phyloP scores from a whole-genome alignment of 1,284 basidiomycete genomes.

The Marasmius fiardii region DNA sequence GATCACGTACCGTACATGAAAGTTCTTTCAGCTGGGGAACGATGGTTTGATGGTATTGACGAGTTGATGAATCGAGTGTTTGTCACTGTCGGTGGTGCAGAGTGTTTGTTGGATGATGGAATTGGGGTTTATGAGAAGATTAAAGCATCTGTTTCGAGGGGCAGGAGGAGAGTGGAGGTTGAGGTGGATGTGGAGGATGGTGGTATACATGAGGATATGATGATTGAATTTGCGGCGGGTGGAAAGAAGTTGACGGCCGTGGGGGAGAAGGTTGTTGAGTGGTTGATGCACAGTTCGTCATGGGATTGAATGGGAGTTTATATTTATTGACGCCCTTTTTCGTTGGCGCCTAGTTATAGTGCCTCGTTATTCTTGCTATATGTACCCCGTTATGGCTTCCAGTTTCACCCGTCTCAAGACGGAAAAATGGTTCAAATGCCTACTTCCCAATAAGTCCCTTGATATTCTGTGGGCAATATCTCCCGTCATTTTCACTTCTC shows the following conservation, averaged over 20 bases:
- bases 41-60: constrained; percentile 10
- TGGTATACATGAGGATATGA: constrained; percentile 31
- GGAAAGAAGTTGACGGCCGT: constrained; percentile 18
- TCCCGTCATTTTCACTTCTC: no score
- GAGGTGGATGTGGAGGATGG: constrained; percentile 27
- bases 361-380: no score
- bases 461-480: no score
- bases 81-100: constrained; percentile 9
- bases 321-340: no score
- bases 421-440: no score
- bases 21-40: neutral
- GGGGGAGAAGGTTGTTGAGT: constrained; percentile 22
- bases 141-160: neutral
- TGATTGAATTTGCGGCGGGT: constrained; percentile 19
- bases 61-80: constrained; percentile 7
- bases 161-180: constrained; percentile 9
- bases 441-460: no score
- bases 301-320: no score
- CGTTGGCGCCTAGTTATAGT: no score
- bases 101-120: constrained; percentile 15
- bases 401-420: no score
- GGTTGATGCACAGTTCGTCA: constrained; percentile 22
- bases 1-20: constrained; percentile 6
- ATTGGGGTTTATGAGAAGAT: constrained; percentile 9
- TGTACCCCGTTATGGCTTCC: no score